These are phyloP conservation scores for Hypoxylon sp. DNA, from an alignment of 2,329 filamentous ascomycete species.

Conservation along the genomic window DNA sequence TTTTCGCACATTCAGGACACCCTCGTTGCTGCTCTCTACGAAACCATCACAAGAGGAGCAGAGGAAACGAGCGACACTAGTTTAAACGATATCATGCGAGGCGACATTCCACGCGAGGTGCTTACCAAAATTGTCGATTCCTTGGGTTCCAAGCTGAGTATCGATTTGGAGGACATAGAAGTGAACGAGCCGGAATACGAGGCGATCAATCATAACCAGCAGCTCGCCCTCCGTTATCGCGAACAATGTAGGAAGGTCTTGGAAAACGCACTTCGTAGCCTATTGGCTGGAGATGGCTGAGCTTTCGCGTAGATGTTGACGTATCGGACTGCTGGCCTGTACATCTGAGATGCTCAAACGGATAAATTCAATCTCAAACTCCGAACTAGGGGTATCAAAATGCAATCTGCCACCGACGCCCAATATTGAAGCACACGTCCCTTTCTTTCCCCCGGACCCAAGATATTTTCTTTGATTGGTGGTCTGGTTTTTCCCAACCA, in stretches of 20 bases:
- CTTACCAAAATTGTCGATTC: conserved; percentile 54
- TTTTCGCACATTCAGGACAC: conserved; percentile 68
- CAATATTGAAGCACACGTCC: conserved; percentile 25
- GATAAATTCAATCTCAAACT: conserved; percentile 45
- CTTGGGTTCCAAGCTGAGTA: conserved; percentile 57
- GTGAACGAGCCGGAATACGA: conserved; percentile 58
- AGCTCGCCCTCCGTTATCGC: conserved; percentile 65
- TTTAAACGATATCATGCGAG: conserved; percentile 60
- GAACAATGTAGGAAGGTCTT: conserved; percentile 64
- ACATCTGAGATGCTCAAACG: conserved; percentile 26
- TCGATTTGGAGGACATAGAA: conserved; percentile 64
- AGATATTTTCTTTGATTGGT: conserved; percentile 4
- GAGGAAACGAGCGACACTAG: conserved; percentile 45
- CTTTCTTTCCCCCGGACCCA: conserved; percentile 16
- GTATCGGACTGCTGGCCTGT: conserved; percentile 1
- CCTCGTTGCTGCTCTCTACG: conserved; percentile 66
- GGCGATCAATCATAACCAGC: conserved; percentile 61
- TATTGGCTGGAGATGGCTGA: conserved; percentile 41
- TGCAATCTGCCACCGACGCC: conserved; percentile 45
- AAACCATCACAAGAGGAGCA: conserved; percentile 50
- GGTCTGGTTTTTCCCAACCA: conserved; percentile 12
- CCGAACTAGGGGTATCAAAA: conserved; percentile 52
- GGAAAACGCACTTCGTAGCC: conserved; percentile 57
- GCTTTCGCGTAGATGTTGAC: conserved; percentile 6
- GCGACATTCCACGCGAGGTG: conserved; percentile 61